Conservation (phyloP, 768 basidiomycete species). For the Phanerochaete carnosa region DNA sequence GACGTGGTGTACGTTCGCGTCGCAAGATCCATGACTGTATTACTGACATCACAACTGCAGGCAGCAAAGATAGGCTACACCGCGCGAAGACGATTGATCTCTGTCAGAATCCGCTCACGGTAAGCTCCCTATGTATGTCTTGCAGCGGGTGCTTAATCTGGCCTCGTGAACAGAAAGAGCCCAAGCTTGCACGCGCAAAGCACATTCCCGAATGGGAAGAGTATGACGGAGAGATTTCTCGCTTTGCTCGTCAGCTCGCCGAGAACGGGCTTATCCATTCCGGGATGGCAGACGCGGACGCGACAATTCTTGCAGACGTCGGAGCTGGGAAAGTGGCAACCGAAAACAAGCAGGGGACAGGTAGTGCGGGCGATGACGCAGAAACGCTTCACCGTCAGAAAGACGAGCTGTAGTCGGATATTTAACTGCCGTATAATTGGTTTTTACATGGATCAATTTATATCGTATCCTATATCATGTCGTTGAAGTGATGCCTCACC, state of each 20-base stretch:
- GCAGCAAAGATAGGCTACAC: slow-evolving; percentile 78
- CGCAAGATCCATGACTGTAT: background rate
- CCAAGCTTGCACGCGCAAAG: slow-evolving; percentile 88
- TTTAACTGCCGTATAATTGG: no score
- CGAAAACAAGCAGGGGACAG: no score
- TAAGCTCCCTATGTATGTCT: slow-evolving; percentile 34
- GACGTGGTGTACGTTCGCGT: slow-evolving; percentile 82
- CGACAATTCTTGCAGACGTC: slow-evolving; percentile 59
- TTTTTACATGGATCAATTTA: no score
- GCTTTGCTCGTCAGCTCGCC: slow-evolving; percentile 71
- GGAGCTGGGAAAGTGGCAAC: slow-evolving; percentile 21
- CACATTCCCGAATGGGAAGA: slow-evolving; percentile 98
- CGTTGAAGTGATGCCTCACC: no score
- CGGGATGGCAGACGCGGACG: slow-evolving; percentile 63
- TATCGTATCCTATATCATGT: no score
- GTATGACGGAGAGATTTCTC: slow-evolving; percentile 89
- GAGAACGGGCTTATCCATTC: slow-evolving; percentile 68
- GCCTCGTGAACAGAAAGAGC: slow-evolving; percentile 76
- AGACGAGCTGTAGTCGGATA: no score
- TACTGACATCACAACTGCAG: slow-evolving; percentile 30
- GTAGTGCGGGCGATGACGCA: no score
- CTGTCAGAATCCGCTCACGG: slow-evolving; percentile 94
- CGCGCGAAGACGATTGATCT: slow-evolving; percentile 90
- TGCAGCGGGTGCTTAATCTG: background rate
- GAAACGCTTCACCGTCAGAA: no score